phyloP scores from a whole-genome alignment of 164 flowering plant species.

The Macadamia integrifolia region DNA sequence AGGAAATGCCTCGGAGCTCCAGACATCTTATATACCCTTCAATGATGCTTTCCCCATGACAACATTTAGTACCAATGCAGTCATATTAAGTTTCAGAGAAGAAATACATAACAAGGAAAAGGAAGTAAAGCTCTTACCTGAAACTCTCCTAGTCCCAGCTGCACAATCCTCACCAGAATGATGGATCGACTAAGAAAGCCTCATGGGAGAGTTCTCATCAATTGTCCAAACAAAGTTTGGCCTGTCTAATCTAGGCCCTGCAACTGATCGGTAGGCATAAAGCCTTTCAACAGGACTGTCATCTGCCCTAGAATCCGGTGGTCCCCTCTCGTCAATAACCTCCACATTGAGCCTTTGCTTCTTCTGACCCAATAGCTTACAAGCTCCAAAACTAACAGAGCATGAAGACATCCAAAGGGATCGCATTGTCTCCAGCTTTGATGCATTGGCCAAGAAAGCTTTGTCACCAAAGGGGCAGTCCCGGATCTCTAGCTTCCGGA shows the following conservation, averaged over 20 bases:
- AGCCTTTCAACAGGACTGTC: constrained; percentile 58
- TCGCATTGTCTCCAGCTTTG: constrained; percentile 98
- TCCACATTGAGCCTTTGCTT: constrained; percentile 77
- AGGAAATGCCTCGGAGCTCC: constrained; percentile 23
- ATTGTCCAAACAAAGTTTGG: constrained; percentile 67
- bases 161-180: neutral
- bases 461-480: constrained; percentile 92
- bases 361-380: constrained; percentile 64
- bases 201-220: constrained; percentile 34
- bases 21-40: constrained; percentile 11
- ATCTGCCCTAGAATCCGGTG: constrained; percentile 41
- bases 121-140: constrained; percentile 31
- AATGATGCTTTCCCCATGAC: neutral
- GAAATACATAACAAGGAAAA: constrained; percentile 6
- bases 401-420: constrained; percentile 99
- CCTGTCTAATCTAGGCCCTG: constrained; percentile 68
- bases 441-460: constrained; percentile 83
- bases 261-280: constrained; percentile 62
- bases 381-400: constrained; percentile 71
- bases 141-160: constrained; percentile 1
- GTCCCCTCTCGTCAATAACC: constrained; percentile 68
- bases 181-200: constrained; percentile 18
- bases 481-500: constrained; percentile 74
- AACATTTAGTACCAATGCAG: constrained; percentile 13
- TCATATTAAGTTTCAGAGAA: constrained; percentile 11